Base-by-base conservation (phyloP, 805 yeast genomes). In the Teunomyces cretensis region DNA sequence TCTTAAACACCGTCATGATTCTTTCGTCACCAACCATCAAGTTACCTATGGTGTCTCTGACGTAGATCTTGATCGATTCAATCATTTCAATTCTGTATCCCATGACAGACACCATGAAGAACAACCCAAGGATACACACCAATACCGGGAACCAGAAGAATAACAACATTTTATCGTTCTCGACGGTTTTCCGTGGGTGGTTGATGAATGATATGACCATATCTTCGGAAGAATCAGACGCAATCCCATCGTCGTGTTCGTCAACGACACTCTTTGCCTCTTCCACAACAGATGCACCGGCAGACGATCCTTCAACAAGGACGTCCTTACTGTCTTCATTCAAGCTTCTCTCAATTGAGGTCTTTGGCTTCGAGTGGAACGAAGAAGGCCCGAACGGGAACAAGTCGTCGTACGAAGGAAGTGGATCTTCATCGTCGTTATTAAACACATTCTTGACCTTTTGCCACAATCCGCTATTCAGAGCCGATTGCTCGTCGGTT, bases 91-190 rank as follows among this genome's bases (percentile, higher is more conserved):
- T 59, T 52, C 60, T 58, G 56, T 65, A 67, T 3, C 75, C 76
- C 57, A 71, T 62, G 13, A 69, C 60, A n/a, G 64, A 57, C 17
- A 70, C 58, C 54, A 76, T 61, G 43, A 77, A 70, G 53, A 75
- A 70, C 6, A 81, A 66, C 2, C 81, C 67, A 13, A 83, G 64
- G 27, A 87, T 60, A 15, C 84, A 54, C 42, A 88, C 67, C 61
- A 80, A 65, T 31, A 87, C 76, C 11, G 97, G 97, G 46, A 90
- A 67, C 97, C 97, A 91, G 76, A 91, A 90, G 62, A 91, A 88
- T 49, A 88, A 68, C 51, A 91, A 72, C 88, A 89, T 85, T 58
- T 80, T 84, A 65, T 91, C 97, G 56, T 88, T 86, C 54, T 72
- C 74, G 30, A 79, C 68, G 0, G 80, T 67, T 53, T 76, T 78